phyloP scores from a whole-genome alignment of 1,284 basidiomycete genomes.

The Austroboletus novae-zelandiae region DNA sequence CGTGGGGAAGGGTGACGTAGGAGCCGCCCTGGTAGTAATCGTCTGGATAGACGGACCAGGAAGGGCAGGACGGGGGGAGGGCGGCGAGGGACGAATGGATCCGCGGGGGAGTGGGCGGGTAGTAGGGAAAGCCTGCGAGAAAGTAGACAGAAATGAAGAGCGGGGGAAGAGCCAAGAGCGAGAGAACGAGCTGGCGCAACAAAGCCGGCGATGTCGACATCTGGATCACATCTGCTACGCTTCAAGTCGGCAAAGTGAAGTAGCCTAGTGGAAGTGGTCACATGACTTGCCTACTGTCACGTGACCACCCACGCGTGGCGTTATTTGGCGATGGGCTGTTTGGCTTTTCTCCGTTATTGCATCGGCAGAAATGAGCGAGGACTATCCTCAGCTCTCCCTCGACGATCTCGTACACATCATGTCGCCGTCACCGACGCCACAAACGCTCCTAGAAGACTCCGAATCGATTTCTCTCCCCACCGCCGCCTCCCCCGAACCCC shows the following conservation, averaged over 20 bases:
- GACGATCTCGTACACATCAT: slow-evolving; percentile 42
- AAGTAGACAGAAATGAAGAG: slow-evolving; percentile 58
- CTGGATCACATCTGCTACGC: slow-evolving; percentile 14
- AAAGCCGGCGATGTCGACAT: slow-evolving; percentile 3
- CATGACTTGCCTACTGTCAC: slow-evolving; percentile 27
- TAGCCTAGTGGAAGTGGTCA: too few species aligned
- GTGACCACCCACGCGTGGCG: slow-evolving; percentile 33
- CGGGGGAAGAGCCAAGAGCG: slow-evolving; percentile 57
- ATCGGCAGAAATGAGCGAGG: slow-evolving; percentile 28
- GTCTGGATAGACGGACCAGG: slow-evolving; percentile 70
- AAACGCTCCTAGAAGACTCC: slow-evolving; percentile 19
- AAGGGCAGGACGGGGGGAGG: slow-evolving; percentile 48
- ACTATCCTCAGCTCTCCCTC: slow-evolving; percentile 36
- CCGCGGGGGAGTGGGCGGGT: slow-evolving; percentile 46
- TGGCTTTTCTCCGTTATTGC: slow-evolving; percentile 29
- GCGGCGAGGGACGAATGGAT: slow-evolving; percentile 59
- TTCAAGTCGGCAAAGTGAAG: too few species aligned
- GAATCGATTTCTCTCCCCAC: slow-evolving; percentile 9
- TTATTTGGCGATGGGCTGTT: slow-evolving; percentile 26
- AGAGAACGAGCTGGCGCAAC: slow-evolving; percentile 41
- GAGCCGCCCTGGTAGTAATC: slow-evolving; percentile 62
- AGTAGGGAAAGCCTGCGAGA: slow-evolving; percentile 59
- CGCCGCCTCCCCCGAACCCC: slow-evolving; percentile 21
- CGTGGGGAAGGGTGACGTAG: slow-evolving; percentile 63
- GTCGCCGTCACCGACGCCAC: slow-evolving; percentile 39